Evolutionary conservation across 129 eudicot genomes (phyloP), one percentile per base, ranked within the genome.

Genomic region (Artemisia annua): DNA sequence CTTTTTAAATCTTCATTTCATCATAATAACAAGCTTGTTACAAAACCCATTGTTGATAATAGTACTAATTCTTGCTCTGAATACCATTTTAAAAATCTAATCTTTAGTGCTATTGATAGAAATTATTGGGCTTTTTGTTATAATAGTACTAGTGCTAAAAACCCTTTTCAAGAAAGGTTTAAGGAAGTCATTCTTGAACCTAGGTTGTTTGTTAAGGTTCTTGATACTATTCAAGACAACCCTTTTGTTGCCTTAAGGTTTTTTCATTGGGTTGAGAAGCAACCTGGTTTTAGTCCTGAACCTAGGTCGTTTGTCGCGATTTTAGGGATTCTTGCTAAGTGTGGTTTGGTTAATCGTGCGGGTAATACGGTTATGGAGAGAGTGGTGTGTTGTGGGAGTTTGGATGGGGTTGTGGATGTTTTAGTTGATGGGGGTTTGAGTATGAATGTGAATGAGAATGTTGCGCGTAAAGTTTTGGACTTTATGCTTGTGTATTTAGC

Each of bases 201-300:
- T 62, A 81, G 82, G 64, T 78, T 86, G 72, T 75, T 89, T 7
- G 22, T 82, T 43, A 79, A 77, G 71, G 89, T 84, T 57, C 84
- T 89, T 49, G 50, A 69, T 72, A 79, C 87, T n/a, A 72, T 89
- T 30, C 76, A 56, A 13, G 63, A 70, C 28, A 76, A 79, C 12
- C 92, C 96, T 3, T 60, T 73, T 28, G 39, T 79, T 54, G 96
- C 88, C 22, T 48, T 89, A 44, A 57, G 81, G 69, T 80, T 89
- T 46, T 89, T 82, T 61, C 71, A 84, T 54, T 89, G 91, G 96
- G 86, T 79, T 2, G 83, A 70, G 56, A 72, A 57, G 17, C 89
- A 86, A 66, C 71, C 81, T 2, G 87, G 83, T 50, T 86, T 80
- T 53, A 69, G 46, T 61, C 75, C 76, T 59, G 75, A 89, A 2